Evolutionary conservation across 73 alveolate species (phyloP), one percentile per base, ranked within the genome.

Genomic region (Symbiodinium pilosum): DNA sequence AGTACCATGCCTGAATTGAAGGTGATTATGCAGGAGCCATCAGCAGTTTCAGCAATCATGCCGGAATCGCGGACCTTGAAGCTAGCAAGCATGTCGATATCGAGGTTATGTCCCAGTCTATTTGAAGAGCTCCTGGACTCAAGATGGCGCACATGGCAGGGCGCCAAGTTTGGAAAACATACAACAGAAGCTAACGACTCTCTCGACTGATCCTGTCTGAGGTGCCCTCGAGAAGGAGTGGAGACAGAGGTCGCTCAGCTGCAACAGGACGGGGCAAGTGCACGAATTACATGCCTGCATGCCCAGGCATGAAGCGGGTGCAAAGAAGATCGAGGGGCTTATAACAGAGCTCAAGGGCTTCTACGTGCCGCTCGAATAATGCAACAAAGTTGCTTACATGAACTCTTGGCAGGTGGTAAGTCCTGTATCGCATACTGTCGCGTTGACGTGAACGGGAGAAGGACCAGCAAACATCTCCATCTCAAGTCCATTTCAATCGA

Each of bases 291-390:
- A 54, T 12, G 71, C 26, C 71, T 54, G 26, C 7, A 21, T 54
- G 20, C 75, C 8, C 44, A 89, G 96, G 96, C 96, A 89, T n/a
- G 87, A 89, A 34, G 96, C 96, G 0, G 96, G 96, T n/a, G 96
- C 96, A 36, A 89, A 34, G 81, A 69, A 84, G 40, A 89, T 89
- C 75, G 32, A 83, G 47, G 87, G 77, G 12, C 52, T 89, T 52
- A 89, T 89, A 81, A 89, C 47, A 41, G 96, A 89, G 59, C 87
- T 89, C 43, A 89, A 89, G n/a, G 96, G 96, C 14, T 89, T 89
- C 75, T 89, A 89, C 43, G 96, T 89, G 96, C 34, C 1, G 30
- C 96, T 5, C n/a, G 96, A 87, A 84, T 39, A n/a, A n/a, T n/a
- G n/a, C n/a, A n/a, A n/a, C n/a, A n/a, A n/a, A n/a, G n/a, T n/a